Evolutionary conservation across 257 asterid genomes (phyloP).

Genomic region (Solanum medicagineum): DNA sequence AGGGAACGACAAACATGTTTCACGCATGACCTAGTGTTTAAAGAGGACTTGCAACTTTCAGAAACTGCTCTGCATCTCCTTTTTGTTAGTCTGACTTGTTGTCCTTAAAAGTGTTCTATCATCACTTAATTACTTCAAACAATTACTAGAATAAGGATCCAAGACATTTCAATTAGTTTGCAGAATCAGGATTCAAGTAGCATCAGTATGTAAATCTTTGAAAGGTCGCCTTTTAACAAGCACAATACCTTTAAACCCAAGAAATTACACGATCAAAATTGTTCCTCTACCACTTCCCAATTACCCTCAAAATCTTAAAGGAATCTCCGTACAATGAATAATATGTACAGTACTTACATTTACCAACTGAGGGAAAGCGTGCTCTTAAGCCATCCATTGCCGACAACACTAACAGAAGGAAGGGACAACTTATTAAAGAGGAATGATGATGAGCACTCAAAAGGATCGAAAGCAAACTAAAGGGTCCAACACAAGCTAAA

Average conservation of each 20-base stretch:
- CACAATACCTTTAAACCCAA: background rate
- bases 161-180: background rate
- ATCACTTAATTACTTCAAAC: background rate
- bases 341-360: constrained; percentile 13
- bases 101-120: background rate
- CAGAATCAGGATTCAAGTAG: background rate
- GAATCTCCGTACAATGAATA: background rate
- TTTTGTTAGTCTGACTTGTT: background rate
- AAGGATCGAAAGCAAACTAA: background rate
- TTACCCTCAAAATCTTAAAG: background rate
- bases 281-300: background rate
- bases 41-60: background rate
- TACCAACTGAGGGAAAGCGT: constrained; percentile 20
- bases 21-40: background rate
- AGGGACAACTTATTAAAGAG: too few species aligned
- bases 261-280: background rate
- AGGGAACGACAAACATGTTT: background rate
- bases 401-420: constrained; percentile 21
- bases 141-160: background rate
- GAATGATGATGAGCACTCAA: background rate
- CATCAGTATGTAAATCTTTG: background rate
- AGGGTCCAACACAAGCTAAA: background rate
- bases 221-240: background rate
- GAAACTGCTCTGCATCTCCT: background rate
- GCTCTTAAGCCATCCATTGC: constrained; percentile 35